Evolutionary conservation across 2,329 filamentous ascomycete species (phyloP).

Genomic region (Lachnum nothofagi): DNA sequence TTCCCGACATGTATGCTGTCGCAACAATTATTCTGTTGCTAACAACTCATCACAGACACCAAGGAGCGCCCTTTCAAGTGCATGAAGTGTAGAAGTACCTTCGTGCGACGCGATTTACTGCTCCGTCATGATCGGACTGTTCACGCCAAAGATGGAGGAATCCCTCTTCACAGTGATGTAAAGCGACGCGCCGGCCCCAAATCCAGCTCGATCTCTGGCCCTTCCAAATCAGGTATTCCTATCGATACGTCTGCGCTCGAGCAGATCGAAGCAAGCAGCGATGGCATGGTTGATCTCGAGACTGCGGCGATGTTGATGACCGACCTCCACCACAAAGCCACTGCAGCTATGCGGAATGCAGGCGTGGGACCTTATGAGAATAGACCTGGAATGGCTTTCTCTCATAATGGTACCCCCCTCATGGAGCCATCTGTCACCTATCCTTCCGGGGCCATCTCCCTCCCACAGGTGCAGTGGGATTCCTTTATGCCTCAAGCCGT

Average conservation of each 20-base stretch:
- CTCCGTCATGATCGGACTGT: conserved; percentile 97
- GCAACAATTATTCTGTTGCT: conserved; percentile 5
- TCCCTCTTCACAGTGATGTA: conserved; percentile 88
- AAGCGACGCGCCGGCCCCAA: conserved; percentile 76
- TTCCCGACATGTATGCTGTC: conserved; percentile 2
- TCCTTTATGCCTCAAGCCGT: conserved; percentile 69
- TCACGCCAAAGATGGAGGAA: conserved; percentile 94
- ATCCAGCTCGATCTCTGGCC: conserved; percentile 55
- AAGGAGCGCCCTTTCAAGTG: conserved; percentile 99
- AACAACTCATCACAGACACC: conserved; percentile 60
- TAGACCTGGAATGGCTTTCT: conserved; percentile 62
- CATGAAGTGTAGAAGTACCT: conserved; percentile 95
- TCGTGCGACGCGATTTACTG: conserved; percentile 92
- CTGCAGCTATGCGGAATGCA: conserved; percentile 61
- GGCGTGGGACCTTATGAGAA: conserved; percentile 49
- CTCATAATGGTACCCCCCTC: conserved; percentile 64
- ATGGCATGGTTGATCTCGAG: conserved; percentile 91
- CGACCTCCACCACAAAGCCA: conserved; percentile 94
- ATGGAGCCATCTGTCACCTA: conserved; percentile 76
- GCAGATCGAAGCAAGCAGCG: conserved; percentile 85
- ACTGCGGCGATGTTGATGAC: conserved; percentile 98
- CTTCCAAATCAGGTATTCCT: conserved; percentile 72
- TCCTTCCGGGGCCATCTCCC: conserved; percentile 69
- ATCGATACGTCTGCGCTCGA: conserved; percentile 83
- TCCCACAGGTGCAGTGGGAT: conserved; percentile 90